Percentiles rank a stretch among this genome's conserved stretches.
phyloP scores from a whole-genome alignment of 768 basidiomycete species.

The Hirschioporus abietinus region DNA sequence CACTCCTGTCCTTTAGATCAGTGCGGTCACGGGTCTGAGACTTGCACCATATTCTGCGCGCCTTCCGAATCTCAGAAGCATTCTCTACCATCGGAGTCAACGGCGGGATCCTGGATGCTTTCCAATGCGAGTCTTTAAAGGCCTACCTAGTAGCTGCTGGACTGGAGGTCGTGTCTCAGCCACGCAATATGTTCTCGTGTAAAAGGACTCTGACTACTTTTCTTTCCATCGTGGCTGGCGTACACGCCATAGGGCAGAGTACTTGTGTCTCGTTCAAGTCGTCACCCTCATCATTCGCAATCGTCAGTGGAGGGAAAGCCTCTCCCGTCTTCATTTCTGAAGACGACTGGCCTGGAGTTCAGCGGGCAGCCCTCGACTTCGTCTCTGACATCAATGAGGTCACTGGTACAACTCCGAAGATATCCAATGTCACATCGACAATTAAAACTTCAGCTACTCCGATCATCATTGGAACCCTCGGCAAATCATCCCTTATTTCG shows the following conservation, averaged over 20 bases:
- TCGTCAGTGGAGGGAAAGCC: conserved; percentile 41
- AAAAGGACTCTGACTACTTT: background rate
- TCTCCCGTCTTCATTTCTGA: conserved; percentile 44
- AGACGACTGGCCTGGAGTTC: conserved; percentile 62
- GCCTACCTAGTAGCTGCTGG: too few relatives aligned
- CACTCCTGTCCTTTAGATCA: background rate
- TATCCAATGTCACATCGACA: conserved; percentile 41
- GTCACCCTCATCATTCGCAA: conserved; percentile 28
- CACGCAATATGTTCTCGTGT: background rate
- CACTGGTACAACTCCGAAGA: conserved; percentile 43
- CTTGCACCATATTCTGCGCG: background rate
- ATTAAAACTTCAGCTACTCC: conserved; percentile 29
- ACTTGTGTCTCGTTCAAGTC: conserved; percentile 40
- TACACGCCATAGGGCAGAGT: conserved; percentile 41
- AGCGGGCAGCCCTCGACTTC: conserved; percentile 56
- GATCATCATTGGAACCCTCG: conserved; percentile 63
- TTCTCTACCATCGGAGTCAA: too few relatives aligned
- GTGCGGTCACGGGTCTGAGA: background rate
- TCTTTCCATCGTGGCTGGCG: background rate
- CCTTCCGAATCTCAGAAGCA: background rate
- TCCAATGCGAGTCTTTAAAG: background rate
- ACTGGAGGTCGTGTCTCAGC: background rate
- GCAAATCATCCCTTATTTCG: conserved; percentile 48
- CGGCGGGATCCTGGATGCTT: background rate
- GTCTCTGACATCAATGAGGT: conserved; percentile 56